Conservation (phyloP, 306 rosid species). For the Urtica urens region DNA sequence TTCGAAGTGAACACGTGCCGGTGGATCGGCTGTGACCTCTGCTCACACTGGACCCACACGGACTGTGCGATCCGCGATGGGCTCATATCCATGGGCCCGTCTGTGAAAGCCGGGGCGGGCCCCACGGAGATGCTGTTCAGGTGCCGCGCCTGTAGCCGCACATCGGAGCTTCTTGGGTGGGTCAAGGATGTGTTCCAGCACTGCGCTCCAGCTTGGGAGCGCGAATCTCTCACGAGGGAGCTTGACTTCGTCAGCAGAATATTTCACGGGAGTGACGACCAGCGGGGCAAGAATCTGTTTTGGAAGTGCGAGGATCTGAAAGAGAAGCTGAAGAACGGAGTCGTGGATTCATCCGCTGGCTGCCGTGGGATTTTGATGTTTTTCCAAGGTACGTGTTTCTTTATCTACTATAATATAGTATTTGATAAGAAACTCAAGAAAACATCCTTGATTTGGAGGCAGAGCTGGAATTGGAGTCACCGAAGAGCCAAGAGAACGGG, state of each 20-base stretch:
- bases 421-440: background rate
- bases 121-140: conserved; percentile 88
- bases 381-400: conserved; percentile 57
- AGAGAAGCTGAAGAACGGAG: conserved; percentile 55
- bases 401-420: conserved; percentile 4
- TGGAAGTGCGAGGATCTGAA: conserved; percentile 81
- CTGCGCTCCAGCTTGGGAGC: conserved; percentile 90
- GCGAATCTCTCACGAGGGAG: conserved; percentile 71
- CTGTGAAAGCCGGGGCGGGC: conserved; percentile 58
- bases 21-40: conserved; percentile 94
- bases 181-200: conserved; percentile 97
- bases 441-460: conserved; percentile 25
- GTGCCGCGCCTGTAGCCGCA: conserved; percentile 88
- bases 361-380: conserved; percentile 69
- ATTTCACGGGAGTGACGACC: conserved; percentile 77
- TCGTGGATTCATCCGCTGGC: conserved; percentile 51
- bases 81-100: conserved; percentile 67
- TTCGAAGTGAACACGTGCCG: conserved; percentile 98
- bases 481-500: conserved; percentile 67
- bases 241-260: conserved; percentile 93
- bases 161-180: conserved; percentile 96
- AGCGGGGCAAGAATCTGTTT: conserved; percentile 69
- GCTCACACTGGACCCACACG: conserved; percentile 98
- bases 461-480: conserved; percentile 82
- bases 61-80: conserved; percentile 96